Percentiles rank a stretch among this genome's conserved stretches.
phyloP scores from a whole-genome alignment of 2,329 filamentous ascomycete species.

The Pseudocercospora vitis region DNA sequence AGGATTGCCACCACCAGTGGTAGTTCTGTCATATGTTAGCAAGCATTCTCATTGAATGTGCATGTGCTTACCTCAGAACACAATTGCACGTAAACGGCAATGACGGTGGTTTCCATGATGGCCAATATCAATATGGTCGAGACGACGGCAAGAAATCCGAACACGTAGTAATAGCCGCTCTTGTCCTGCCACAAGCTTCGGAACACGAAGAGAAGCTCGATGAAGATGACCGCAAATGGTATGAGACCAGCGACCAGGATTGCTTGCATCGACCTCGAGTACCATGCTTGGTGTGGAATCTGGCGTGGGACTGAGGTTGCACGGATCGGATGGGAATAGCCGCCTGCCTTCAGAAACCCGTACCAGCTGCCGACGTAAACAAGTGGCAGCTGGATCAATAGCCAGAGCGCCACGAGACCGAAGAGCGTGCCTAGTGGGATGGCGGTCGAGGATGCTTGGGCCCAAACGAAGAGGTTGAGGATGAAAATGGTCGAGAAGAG shows the following conservation, averaged over 20 bases:
- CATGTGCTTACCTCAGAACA: conserved; percentile 67
- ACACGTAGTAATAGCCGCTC: conserved; percentile 88
- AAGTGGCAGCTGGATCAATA: conserved; percentile 80
- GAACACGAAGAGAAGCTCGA: conserved; percentile 83
- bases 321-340: conserved; percentile 81
- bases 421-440: conserved; percentile 79
- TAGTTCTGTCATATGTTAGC: conserved; percentile 59
- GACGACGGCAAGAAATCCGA: conserved; percentile 78
- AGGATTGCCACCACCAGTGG: conserved; percentile 91
- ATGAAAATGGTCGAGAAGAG: conserved; percentile 74
- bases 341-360: conserved; percentile 65
- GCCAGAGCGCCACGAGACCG: conserved; percentile 72
- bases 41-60: neutral
- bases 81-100: conserved; percentile 78
- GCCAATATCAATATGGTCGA: conserved; percentile 71
- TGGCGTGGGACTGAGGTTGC: conserved; percentile 70
- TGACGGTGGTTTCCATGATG: conserved; percentile 79
- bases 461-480: conserved; percentile 86
- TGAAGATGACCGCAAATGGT: conserved; percentile 84
- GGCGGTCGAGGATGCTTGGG: conserved; percentile 82
- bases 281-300: conserved; percentile 75
- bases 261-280: conserved; percentile 62
- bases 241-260: conserved; percentile 73
- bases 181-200: conserved; percentile 89
- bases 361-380: conserved; percentile 79